Evolutionary conservation across 106 monocot genomes (phyloP), one percentile per base, ranked within the genome.

Genomic region (Dendrobium catenatum): DNA sequence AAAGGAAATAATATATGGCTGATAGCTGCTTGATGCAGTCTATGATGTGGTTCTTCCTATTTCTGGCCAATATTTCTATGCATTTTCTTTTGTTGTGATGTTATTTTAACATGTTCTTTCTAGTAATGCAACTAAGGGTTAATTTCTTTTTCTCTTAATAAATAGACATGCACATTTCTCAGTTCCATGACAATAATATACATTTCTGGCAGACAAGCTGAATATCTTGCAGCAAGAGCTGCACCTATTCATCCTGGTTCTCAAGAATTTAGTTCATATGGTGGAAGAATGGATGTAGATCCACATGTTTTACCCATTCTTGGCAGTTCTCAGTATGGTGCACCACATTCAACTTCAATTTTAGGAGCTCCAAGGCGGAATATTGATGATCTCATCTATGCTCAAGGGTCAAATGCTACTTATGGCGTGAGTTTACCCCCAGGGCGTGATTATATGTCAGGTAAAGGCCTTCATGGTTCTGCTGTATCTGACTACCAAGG

Each of bases 151-250:
- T 44, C 24, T 2, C 6, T 75, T 75, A 9, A 22, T 75, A 75
- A 46, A 75, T 44, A 75, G n/a, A 76, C 43, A 10, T 76, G 76
- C n/a, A 46, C n/a, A 44, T 76, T 9, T 76, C 40, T 76, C 46
- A 46, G 19, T 42, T 22, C 22, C 20, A 10, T 24, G 27, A 22
- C 27, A 42, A 76, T 76, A 84, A 84, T 86, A 88, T 99, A 89
- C 88, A 90, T 99, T 99, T 99, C 74, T 99, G 89, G 93, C 95
- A 99, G 98, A 95, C 98, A 93, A 90, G 82, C 89, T 75, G 98
- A 99, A 68, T 99, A 91, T 83, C 88, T 88, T 73, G 83, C 98
- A 90, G 91, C 87, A 82, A 85, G 92, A 75, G 72, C 86, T 82
- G 93, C 88, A 80, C 76, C 95, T 56, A 77, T 80, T 15, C 93